Conservation (phyloP, 2,329 filamentous ascomycete genomes). For the Colletotrichum limetticola region DNA sequence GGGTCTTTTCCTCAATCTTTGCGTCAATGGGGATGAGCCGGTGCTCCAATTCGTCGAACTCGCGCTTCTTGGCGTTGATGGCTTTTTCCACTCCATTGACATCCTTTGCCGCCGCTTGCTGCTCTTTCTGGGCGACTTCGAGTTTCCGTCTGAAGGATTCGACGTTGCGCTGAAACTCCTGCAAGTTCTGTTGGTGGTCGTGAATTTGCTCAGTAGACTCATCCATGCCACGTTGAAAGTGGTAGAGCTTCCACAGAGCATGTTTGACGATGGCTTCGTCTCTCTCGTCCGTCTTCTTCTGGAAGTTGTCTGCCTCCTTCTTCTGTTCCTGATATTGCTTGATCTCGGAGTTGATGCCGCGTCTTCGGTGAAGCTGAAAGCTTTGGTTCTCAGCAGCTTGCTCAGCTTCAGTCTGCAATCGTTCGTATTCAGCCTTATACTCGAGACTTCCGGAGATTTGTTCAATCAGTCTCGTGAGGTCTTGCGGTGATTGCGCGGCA, state of each 20-base stretch:
- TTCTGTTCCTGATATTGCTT: slow-evolving; percentile 98
- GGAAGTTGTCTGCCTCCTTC: slow-evolving; percentile 92
- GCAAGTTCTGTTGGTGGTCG: slow-evolving; percentile 93
- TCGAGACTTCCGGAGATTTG: slow-evolving; percentile 97
- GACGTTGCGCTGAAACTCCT: slow-evolving; percentile 89
- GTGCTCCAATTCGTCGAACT: slow-evolving; percentile 87
- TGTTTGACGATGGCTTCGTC: slow-evolving; percentile 93
- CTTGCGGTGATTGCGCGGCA: slow-evolving; percentile 92
- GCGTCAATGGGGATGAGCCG: slow-evolving; percentile 89
- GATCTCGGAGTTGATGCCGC: slow-evolving; percentile 97
- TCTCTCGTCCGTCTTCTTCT: slow-evolving; percentile 88
- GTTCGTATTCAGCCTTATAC: slow-evolving; percentile 93
- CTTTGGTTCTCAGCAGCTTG: slow-evolving; percentile 89
- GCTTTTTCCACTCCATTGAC: slow-evolving; percentile 84
- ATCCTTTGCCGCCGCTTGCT: slow-evolving; percentile 79
- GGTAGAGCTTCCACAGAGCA: slow-evolving; percentile 95
- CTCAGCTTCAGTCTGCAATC: slow-evolving; percentile 85
- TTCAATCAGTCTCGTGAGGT: slow-evolving; percentile 93
- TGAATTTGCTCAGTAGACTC: slow-evolving; percentile 91
- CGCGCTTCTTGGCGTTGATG: slow-evolving; percentile 87
- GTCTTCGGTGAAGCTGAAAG: slow-evolving; percentile 86
- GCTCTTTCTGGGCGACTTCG: slow-evolving; percentile 85
- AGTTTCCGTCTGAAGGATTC: slow-evolving; percentile 85
- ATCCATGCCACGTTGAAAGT: slow-evolving; percentile 93
- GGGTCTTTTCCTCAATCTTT: slow-evolving; percentile 83